phyloP scores from a whole-genome alignment of 495 filamentous ascomycete species.

The Amphirosellinia nigrospora region DNA sequence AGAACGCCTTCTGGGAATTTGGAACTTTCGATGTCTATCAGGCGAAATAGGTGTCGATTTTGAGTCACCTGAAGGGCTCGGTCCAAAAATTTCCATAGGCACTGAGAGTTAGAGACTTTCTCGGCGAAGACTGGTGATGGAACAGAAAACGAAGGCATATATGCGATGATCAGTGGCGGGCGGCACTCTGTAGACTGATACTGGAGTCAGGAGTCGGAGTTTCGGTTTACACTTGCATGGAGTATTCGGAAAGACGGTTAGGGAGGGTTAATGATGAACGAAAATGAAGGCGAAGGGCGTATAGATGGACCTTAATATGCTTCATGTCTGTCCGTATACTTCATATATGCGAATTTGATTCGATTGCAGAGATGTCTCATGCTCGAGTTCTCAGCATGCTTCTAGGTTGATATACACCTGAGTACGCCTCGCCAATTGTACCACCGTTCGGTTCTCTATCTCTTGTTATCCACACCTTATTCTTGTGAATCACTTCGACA shows the following conservation, averaged over 20 bases:
- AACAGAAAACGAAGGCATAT: background rate
- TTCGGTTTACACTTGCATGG: background rate
- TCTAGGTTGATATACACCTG: background rate
- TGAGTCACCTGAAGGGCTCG: background rate
- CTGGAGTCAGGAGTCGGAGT: constrained; percentile 18
- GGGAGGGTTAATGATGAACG: background rate
- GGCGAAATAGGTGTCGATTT: constrained; percentile 19
- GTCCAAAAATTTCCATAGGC: background rate
- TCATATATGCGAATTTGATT: background rate
- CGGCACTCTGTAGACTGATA: background rate
- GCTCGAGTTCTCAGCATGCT: background rate
- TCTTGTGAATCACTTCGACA: background rate
- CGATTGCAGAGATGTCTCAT: background rate
- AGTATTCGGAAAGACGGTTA: background rate
- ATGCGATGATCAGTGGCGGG: background rate
- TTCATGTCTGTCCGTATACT: background rate
- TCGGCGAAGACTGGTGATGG: background rate
- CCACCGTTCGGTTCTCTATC: background rate
- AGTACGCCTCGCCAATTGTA: background rate
- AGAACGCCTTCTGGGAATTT: constrained; percentile 70
- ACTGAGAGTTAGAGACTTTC: background rate
- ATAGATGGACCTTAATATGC: constrained; percentile 12
- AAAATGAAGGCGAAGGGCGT: background rate
- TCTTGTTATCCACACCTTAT: background rate
- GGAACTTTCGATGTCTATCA: constrained; percentile 68